Conservation (phyloP, 768 basidiomycete genomes). For the Strobilomyces echinocephalus region DNA sequence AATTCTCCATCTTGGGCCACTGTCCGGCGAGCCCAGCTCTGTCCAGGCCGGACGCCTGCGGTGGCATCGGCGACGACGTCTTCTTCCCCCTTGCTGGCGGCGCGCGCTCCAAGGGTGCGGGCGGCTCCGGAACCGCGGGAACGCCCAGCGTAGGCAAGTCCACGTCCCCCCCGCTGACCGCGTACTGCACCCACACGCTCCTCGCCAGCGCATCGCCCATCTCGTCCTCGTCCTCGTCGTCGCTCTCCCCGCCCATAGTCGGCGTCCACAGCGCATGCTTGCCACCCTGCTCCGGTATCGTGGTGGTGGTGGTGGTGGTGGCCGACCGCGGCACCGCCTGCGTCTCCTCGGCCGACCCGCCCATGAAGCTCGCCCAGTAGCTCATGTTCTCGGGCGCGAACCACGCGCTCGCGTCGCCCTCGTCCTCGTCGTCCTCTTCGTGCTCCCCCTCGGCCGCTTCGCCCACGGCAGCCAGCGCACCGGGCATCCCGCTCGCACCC, state of each 20-base stretch:
- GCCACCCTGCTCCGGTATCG: conserved; percentile 8
- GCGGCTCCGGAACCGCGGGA: not conserved
- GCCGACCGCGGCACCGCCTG: not conserved
- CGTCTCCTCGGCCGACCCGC: conserved; percentile 11
- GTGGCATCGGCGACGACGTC: conserved; percentile 14
- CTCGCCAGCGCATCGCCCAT: conserved; percentile 15
- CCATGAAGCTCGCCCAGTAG: conserved; percentile 31
- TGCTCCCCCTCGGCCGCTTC: not conserved
- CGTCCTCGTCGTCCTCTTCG: conserved; percentile 17
- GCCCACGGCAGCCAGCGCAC: conserved; percentile 1
- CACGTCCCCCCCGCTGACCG: conserved; percentile 23
- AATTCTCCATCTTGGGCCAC: conserved; percentile 35
- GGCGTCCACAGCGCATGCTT: conserved; percentile 28
- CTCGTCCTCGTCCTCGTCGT: conserved; percentile 22
- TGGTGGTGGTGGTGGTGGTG: not conserved
- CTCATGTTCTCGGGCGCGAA: conserved; percentile 19
- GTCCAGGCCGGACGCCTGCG: conserved; percentile 24
- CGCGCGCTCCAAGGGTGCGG: not conserved
- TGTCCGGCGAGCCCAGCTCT: conserved; percentile 26
- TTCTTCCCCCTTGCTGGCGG: conserved; percentile 17
- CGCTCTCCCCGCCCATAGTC: conserved; percentile 11
- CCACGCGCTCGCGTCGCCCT: conserved; percentile 20
- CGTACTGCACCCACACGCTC: conserved; percentile 29
- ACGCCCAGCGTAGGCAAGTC: too few species aligned
- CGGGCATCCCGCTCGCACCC: conserved; percentile 2